These are phyloP conservation scores for Ogataea kodamae DNA, from an alignment of 805 yeast species.

Conservation along the genomic window DNA sequence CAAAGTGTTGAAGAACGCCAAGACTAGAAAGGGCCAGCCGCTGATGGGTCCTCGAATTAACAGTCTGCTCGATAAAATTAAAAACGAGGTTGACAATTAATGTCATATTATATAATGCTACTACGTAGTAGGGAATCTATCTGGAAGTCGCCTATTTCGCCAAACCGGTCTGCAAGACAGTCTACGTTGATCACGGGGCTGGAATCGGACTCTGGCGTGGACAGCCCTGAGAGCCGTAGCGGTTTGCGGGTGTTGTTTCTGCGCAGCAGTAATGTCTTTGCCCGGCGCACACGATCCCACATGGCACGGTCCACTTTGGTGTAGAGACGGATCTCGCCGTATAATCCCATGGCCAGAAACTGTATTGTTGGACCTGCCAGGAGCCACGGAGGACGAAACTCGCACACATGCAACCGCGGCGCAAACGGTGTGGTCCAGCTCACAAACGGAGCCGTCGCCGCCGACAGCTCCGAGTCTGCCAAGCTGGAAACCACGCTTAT, in stretches of 20 bases:
- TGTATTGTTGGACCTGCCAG: not conserved
- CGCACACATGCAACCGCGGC: slow-evolving; percentile 31
- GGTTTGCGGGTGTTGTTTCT: slow-evolving; percentile 4
- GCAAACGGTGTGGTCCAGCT: slow-evolving; percentile 26
- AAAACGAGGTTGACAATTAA: slow-evolving; percentile 35
- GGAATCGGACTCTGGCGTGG: slow-evolving; percentile 1
- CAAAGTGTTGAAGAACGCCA: slow-evolving; percentile 39
- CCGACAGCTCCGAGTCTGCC: slow-evolving; percentile 1
- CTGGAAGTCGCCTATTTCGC: slow-evolving; percentile 11
- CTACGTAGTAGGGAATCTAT: slow-evolving; percentile 14
- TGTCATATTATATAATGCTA: slow-evolving; percentile 10
- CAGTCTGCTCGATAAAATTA: slow-evolving; percentile 72
- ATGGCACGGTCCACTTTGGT: slow-evolving; percentile 8
- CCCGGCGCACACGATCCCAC: slow-evolving; percentile 5
- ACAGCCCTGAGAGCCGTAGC: slow-evolving; percentile 5
- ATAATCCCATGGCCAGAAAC: slow-evolving; percentile 35
- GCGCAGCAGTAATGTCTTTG: slow-evolving; percentile 3
- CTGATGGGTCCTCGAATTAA: slow-evolving; percentile 86
- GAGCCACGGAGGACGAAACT: slow-evolving; percentile 34
- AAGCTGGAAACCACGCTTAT: slow-evolving; percentile 14
- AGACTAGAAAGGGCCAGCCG: slow-evolving; percentile 81
- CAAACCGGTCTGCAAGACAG: slow-evolving; percentile 14
- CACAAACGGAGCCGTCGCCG: not conserved
- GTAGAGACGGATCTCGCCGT: slow-evolving; percentile 36
- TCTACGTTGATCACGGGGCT: slow-evolving; percentile 16